A percentile compares a stretch with the other conserved stretches of the same genome.
Conservation (phyloP, 108 stramenopile genomes). For the Skeletonema tropicum region DNA sequence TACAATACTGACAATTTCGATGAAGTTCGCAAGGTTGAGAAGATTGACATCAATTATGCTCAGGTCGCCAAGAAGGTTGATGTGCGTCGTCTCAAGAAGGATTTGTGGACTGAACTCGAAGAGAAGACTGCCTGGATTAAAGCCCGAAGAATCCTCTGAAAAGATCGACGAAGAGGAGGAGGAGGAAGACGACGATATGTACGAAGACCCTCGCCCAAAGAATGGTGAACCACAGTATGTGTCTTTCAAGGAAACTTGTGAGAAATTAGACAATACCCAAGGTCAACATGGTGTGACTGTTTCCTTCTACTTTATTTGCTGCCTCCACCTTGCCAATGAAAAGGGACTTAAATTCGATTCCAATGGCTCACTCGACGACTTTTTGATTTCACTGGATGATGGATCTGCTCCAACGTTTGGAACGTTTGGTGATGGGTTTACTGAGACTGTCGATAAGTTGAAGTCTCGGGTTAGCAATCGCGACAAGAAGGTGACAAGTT, state of each 20-base stretch:
- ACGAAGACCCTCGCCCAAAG: constrained; percentile 18
- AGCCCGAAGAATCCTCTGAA: constrained; percentile 15
- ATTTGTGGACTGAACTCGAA: constrained; percentile 88
- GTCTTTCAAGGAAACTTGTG: constrained; percentile 79
- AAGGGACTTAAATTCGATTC: constrained; percentile 89
- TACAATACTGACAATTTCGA: constrained; percentile 60
- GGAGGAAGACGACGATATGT: constrained; percentile 27
- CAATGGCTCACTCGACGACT: constrained; percentile 67
- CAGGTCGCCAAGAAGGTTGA: constrained; percentile 91
- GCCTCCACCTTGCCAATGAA: constrained; percentile 98
- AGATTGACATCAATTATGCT: constrained; percentile 83
- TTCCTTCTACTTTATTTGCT: constrained; percentile 97
- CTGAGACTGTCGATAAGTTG: constrained; percentile 14
- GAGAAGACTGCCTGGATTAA: constrained; percentile 20
- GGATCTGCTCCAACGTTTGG: constrained; percentile 39
- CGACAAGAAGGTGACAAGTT: constrained; percentile 6
- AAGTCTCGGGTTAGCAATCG: constrained; percentile 5
- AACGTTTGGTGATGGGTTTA: constrained; percentile 29
- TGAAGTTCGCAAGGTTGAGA: constrained; percentile 83
- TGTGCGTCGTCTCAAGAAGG: constrained; percentile 84
- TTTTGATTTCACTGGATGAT: constrained; percentile 69
- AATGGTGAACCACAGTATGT: constrained; percentile 25
- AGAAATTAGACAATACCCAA: constrained; percentile 71
- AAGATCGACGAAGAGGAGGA: constrained; percentile 10
- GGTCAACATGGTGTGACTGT: constrained; percentile 89